Percentiles rank a stretch among this genome's conserved stretches.
Conservation (phyloP, 176 grass and related monocot species). For the Phyllostachys edulis region DNA sequence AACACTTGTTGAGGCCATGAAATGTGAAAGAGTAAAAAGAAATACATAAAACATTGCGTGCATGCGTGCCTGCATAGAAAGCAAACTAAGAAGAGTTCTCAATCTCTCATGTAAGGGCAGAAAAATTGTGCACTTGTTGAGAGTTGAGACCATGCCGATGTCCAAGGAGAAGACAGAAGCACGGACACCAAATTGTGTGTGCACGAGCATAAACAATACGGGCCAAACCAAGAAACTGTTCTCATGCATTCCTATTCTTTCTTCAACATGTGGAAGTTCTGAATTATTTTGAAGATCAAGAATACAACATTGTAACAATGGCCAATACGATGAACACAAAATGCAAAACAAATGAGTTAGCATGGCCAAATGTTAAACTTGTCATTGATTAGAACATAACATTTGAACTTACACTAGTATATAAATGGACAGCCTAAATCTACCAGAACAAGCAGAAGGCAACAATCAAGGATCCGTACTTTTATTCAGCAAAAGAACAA, state of each 20-base stretch:
- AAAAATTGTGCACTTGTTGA: neutral
- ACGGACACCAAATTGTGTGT: neutral
- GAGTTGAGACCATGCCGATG: neutral
- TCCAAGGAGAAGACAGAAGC: conserved; percentile 9
- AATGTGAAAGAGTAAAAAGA: neutral
- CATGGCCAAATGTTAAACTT: neutral
- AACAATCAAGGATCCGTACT: neutral
- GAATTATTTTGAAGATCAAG: neutral
- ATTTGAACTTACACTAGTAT: neutral
- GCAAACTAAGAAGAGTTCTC: neutral
- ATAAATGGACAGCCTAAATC: neutral
- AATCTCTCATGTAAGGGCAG: neutral
- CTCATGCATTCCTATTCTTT: conserved; percentile 1
- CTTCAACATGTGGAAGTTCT: conserved; percentile 11
- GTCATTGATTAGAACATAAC: neutral
- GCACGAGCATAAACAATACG: neutral
- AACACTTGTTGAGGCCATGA: neutral
- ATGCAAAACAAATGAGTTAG: neutral
- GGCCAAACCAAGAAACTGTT: neutral
- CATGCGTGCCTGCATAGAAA: neutral
- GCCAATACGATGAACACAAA: neutral
- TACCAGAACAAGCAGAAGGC: neutral
- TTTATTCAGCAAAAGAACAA: neutral
- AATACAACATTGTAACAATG: conserved; percentile 20
- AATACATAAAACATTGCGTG: neutral